A percentile compares a stretch with the other conserved stretches of the same genome.
Conservation (phyloP, 176 grass and related monocot species). For the Carex pumila region DNA sequence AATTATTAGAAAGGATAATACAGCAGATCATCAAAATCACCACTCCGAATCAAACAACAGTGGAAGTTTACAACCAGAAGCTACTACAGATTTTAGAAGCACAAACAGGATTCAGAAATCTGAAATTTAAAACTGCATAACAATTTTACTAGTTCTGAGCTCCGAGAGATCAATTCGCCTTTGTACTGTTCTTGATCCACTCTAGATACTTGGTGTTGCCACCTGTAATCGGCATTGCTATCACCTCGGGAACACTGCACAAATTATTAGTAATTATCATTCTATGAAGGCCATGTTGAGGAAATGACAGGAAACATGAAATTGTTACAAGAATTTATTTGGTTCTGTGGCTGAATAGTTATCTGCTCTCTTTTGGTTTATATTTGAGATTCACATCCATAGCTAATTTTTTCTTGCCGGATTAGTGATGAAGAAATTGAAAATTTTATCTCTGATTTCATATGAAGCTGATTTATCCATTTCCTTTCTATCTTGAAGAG, state of each 20-base stretch:
- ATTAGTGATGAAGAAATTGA: neutral
- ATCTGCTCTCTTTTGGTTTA: neutral
- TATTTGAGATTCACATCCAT: neutral
- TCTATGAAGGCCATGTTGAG: neutral
- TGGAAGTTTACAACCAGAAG: neutral
- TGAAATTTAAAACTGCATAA: neutral
- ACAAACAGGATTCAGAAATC: neutral
- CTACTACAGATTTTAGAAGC: neutral
- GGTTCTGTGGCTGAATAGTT: neutral
- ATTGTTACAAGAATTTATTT: neutral
- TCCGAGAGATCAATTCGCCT: constrained; percentile 28
- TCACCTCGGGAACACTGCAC: constrained; percentile 82
- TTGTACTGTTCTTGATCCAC: constrained; percentile 80
- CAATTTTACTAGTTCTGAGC: neutral
- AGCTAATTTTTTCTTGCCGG: neutral
- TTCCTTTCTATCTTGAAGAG: neutral
- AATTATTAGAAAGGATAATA: neutral
- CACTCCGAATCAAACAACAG: neutral
- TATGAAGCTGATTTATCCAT: neutral
- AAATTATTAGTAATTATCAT: neutral
- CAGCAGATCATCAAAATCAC: neutral
- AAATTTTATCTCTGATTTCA: neutral
- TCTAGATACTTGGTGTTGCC: constrained; percentile 84
- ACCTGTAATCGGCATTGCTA: constrained; percentile 69
- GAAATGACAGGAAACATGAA: neutral